A percentile compares a stretch with the other conserved stretches of the same genome.
Evolutionary conservation across 2,329 filamentous ascomycete species (phyloP).

Genomic region (Grosmannia penicillata): DNA sequence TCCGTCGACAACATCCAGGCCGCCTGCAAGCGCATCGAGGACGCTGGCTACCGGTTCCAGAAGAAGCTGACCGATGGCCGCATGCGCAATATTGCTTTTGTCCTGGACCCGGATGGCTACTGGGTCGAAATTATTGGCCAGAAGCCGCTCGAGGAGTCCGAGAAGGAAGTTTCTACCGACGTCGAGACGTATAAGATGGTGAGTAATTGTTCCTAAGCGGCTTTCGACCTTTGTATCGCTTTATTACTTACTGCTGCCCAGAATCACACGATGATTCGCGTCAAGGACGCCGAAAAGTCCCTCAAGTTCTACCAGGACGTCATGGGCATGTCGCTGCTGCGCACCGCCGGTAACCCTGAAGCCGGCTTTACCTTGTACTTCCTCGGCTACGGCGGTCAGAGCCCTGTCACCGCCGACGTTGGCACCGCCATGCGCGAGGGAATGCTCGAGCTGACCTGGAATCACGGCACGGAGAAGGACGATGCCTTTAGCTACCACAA

Average conservation of each 20-base stretch:
- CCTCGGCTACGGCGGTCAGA: conserved; percentile 57
- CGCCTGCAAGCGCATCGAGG: conserved; percentile 77
- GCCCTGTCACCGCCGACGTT: conserved; percentile 38
- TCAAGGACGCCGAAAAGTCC: conserved; percentile 66
- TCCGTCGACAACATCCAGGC: conserved; percentile 74
- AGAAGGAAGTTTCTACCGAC: conserved; percentile 58
- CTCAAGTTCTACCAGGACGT: conserved; percentile 73
- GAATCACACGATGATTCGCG: conserved; percentile 90
- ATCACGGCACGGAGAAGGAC: conserved; percentile 72
- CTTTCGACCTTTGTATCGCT: neutral
- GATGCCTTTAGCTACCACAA: conserved; percentile 76
- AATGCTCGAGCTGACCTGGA: conserved; percentile 80
- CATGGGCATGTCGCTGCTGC: conserved; percentile 74
- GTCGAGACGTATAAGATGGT: conserved; percentile 59
- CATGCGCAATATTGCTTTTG: conserved; percentile 83
- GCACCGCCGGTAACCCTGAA: conserved; percentile 53
- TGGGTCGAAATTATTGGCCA: conserved; percentile 75
- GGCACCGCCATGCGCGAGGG: conserved; percentile 49
- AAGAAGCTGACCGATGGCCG: conserved; percentile 84
- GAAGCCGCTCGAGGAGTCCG: conserved; percentile 56
- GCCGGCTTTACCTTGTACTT: conserved; percentile 86
- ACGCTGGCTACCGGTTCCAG: conserved; percentile 85
- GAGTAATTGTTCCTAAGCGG: conserved; percentile 5
- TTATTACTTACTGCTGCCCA: conserved; percentile 16
- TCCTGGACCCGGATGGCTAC: conserved; percentile 73